Evolutionary conservation across 345 rosid species (phyloP).

Genomic region (Camelina neglecta): DNA sequence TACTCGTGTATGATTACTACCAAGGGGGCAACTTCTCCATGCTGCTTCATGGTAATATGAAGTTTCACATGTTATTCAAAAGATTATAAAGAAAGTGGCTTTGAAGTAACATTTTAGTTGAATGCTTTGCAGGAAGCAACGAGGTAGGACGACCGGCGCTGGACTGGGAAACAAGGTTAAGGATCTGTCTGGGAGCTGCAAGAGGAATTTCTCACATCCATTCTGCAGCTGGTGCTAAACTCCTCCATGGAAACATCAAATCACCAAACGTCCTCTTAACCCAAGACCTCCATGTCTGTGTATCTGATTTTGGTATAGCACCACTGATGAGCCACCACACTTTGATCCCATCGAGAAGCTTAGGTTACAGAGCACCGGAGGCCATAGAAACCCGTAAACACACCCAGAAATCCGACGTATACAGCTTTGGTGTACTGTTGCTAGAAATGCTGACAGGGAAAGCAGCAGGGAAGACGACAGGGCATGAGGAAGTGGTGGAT

Average conservation of each 20-base stretch:
- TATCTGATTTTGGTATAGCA: constrained; percentile 77
- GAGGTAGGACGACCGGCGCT: constrained; percentile 54
- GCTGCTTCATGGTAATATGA: constrained; percentile 70
- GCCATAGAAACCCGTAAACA: constrained; percentile 61
- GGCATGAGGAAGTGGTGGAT: constrained; percentile 70
- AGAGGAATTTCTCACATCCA: constrained; percentile 79
- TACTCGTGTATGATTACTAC: constrained; percentile 78
- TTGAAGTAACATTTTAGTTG: constrained; percentile 17
- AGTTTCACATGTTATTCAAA: constrained; percentile 21
- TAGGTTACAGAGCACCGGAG: constrained; percentile 86
- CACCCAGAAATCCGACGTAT: constrained; percentile 70
- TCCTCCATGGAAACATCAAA: constrained; percentile 78
- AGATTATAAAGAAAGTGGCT: constrained; percentile 3
- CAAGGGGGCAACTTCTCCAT: constrained; percentile 68
- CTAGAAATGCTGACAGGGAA: constrained; percentile 91
- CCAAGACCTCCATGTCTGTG: constrained; percentile 58
- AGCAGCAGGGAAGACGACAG: constrained; percentile 55
- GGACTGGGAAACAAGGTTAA: constrained; percentile 82
- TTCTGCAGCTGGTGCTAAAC: constrained; percentile 62
- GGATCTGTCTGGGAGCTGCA: constrained; percentile 71
- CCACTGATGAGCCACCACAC: constrained; percentile 62
- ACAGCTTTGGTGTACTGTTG: constrained; percentile 86
- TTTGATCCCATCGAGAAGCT: constrained; percentile 59
- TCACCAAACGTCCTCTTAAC: constrained; percentile 76
- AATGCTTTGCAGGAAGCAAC: constrained; percentile 52